Conservation (phyloP, 2,329 filamentous ascomycete species). For the Aspergillus thermomutatus region DNA sequence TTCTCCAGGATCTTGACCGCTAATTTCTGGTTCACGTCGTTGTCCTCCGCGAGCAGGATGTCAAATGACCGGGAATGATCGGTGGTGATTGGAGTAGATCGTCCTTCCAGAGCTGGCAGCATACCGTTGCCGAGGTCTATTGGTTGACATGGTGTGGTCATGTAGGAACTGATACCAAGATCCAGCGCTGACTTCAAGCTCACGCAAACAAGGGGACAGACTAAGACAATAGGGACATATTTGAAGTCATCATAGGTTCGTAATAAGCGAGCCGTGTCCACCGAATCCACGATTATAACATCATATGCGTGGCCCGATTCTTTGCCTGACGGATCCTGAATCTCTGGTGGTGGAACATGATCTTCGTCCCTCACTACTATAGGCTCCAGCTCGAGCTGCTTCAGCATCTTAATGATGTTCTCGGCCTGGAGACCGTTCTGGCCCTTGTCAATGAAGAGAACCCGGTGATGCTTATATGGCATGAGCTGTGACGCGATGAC, state of each 20-base stretch:
- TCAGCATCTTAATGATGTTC: constrained; percentile 75
- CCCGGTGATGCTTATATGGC: constrained; percentile 88
- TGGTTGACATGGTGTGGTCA: constrained; percentile 92
- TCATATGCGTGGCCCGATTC: constrained; percentile 68
- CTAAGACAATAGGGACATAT: constrained; percentile 90
- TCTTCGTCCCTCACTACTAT: constrained; percentile 76
- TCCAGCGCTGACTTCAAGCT: constrained; percentile 91
- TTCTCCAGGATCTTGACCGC: constrained; percentile 97
- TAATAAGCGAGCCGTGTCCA: constrained; percentile 81
- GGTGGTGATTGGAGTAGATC: constrained; percentile 83
- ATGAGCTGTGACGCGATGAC: constrained; percentile 73
- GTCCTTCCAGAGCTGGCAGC: constrained; percentile 89
- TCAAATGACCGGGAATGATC: constrained; percentile 95
- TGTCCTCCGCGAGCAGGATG: constrained; percentile 93
- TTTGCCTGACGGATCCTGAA: constrained; percentile 49
- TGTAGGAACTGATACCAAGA: constrained; percentile 96
- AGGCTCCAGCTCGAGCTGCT: constrained; percentile 73
- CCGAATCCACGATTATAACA: constrained; percentile 92
- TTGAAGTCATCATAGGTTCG: constrained; percentile 93
- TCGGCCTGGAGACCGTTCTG: constrained; percentile 63
- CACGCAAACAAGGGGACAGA: constrained; percentile 85
- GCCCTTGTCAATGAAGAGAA: constrained; percentile 92
- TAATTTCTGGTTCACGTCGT: constrained; percentile 92
- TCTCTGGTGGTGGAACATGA: constrained; percentile 59
- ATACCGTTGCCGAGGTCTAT: constrained; percentile 96